Evolutionary conservation across 192 early-diverging fungal species (phyloP), one percentile per base, ranked within the genome.

Genomic region (Mycoemilia scoparia): DNA sequence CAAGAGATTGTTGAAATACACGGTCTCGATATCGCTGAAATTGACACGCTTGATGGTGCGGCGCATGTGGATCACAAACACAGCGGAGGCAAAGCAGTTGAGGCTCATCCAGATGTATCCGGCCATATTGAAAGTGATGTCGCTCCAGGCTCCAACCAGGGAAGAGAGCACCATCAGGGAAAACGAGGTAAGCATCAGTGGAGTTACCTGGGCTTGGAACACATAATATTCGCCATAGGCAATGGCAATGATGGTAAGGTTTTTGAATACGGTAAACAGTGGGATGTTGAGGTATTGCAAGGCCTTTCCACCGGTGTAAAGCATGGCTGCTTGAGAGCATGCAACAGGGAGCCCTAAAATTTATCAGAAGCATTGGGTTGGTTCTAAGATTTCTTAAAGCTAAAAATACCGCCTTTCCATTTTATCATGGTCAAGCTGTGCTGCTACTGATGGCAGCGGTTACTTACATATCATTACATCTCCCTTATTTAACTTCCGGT

Each of bases 21-120:
- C 87, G 4, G 90, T 96, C 54, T 98, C 93, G 60, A 88, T 91
- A 48, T 98, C 93, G 57, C 87, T 87, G 44, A 98, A 98, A 40
- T 74, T 71, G 40, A 85, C 78, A 41, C 77, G 56, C 64, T 78
- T 83, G 52, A 90, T 87, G 38, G 76, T 72, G 54, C 71, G 69
- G 57, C 90, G 83, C 82, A 98, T 85, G 39, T 82, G 73, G 39
- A 98, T 62, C 6, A 84, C 74, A 58, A 82, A 91, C 10, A 72
- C 67, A 6, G 88, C 86, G 5, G 87, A 83, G 10, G 84, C 73
- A 12, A 87, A 29, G 53, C 93, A 98, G 65, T 98, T 98, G 34
- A 57, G 33, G 12, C 73, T 64, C 87, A 98, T 96, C 93, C 93
- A 84, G 19, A 72, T 53, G 39, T 84, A 87, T 13, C 78, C 79